Evolutionary conservation across 139 green algal genomes (phyloP), one percentile per base, ranked within the genome.

Genomic region (Closterium sp.): DNA sequence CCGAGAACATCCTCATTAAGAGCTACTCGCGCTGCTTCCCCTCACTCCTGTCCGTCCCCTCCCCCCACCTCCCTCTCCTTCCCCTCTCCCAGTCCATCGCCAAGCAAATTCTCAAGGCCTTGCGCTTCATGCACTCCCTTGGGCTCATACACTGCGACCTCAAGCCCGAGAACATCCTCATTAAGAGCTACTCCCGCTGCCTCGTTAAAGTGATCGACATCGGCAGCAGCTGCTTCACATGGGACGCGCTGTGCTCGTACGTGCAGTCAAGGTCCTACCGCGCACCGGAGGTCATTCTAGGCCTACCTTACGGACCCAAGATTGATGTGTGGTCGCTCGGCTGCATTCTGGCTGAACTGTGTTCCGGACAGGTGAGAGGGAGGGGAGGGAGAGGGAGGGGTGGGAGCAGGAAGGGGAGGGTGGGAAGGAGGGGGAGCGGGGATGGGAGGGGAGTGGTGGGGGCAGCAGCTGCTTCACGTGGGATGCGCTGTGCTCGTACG

Each of bases 1-100:
- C 98, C 4, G 98, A 99, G 88, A 99, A 99, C 96, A 98, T 99
- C 91, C 95, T 99, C 87, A 97, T 99, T 88, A 97, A 98, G 93
- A 96, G 42, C 42, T 62, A 7, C 42, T 62, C 7, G 42, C 42
- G 7, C 42, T 5, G 42, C 42, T n/a, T n/a, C n/a, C 42, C 42
- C 42, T 62, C 42, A 5, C 42, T 62, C 42, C 42, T 62, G n/a
- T n/a, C n/a, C n/a, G n/a, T n/a, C n/a, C 7, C 42, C 42, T 62
- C 7, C 42, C 42, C 42, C 42, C 42, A 7, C 42, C 42, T 62
- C 5, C n/a, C n/a, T 62, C 7, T 7, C 42, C 42, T 7, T 7
- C 42, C 5, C 42, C 5, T 62, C 7, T 7, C 5, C 5, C 42
- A 62, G 42, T 62, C 42, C 42, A 62, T 62, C 7, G 42, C 42